Evolutionary conservation across 1,139 yeast species (phyloP).

Genomic region (Geotrichum cucujoidarum): DNA sequence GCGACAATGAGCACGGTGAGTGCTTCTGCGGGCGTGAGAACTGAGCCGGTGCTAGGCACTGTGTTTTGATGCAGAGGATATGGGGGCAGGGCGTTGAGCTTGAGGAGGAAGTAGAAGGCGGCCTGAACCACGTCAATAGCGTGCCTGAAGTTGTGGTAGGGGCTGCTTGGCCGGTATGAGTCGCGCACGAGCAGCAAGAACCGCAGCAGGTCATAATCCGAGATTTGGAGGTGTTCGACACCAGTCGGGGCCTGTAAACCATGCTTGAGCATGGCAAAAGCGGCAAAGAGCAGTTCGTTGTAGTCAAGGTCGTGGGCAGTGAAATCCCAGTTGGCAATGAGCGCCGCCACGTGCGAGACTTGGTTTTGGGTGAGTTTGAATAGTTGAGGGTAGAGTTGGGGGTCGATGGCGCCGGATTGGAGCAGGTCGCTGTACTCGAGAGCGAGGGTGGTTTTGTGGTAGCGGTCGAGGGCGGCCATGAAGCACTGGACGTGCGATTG

Average conservation of each 20-base stretch:
- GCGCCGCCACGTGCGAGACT: slow-evolving; percentile 1
- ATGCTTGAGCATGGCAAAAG: slow-evolving; percentile 50
- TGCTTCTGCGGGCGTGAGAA: slow-evolving; percentile 42
- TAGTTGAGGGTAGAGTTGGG: neutral
- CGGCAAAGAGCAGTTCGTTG: slow-evolving; percentile 65
- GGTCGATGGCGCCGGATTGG: neutral
- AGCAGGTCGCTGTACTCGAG: neutral
- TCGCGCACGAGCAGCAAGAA: slow-evolving; percentile 63
- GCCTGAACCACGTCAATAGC: slow-evolving; percentile 96
- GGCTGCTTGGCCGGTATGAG: slow-evolving; percentile 75
- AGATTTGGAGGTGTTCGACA: slow-evolving; percentile 31
- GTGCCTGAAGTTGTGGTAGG: slow-evolving; percentile 92
- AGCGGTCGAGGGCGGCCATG: slow-evolving; percentile 8
- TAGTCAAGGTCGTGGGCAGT: slow-evolving; percentile 64
- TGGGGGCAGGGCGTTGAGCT: slow-evolving; percentile 45
- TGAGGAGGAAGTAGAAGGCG: slow-evolving; percentile 57
- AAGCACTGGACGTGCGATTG: neutral
- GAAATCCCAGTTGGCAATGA: slow-evolving; percentile 41
- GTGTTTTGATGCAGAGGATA: neutral
- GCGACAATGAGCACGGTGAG: slow-evolving; percentile 71
- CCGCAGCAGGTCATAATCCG: slow-evolving; percentile 48
- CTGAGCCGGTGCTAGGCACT: neutral
- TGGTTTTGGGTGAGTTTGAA: slow-evolving; percentile 11
- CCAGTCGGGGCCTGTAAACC: slow-evolving; percentile 42
- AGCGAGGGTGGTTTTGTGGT: neutral